phyloP scores from a whole-genome alignment of 768 basidiomycete species.

The Auriscalpium orientale region DNA sequence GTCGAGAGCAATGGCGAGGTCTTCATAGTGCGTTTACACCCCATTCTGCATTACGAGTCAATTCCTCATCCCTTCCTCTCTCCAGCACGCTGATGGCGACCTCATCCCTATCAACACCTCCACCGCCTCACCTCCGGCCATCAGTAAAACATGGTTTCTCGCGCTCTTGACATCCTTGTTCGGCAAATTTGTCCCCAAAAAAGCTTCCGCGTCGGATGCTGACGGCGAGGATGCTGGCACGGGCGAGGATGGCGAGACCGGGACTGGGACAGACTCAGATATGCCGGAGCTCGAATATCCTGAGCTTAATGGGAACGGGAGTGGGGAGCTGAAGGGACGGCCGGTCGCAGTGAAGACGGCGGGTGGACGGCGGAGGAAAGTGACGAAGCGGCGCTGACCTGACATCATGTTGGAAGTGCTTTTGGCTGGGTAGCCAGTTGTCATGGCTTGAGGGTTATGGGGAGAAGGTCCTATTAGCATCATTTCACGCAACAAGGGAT shows the following conservation, averaged over 20 bases:
- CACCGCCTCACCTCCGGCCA: background rate
- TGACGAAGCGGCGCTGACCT: background rate
- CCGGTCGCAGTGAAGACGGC: background rate
- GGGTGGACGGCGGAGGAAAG: background rate
- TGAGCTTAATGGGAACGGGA: background rate
- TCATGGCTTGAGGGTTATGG: too few relatives aligned
- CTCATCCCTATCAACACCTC: conserved; percentile 27
- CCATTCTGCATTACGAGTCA: conserved; percentile 1
- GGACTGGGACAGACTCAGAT: background rate
- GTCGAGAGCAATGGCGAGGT: conserved; percentile 65
- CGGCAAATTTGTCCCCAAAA: background rate
- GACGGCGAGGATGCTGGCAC: background rate
- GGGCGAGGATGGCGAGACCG: background rate
- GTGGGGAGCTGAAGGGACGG: background rate
- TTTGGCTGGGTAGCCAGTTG: too few relatives aligned
- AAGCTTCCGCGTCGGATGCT: background rate
- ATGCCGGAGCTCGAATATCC: background rate
- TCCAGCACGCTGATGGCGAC: conserved; percentile 55
- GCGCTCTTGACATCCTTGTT: background rate
- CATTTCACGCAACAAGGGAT: too few relatives aligned
- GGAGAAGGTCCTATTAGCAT: too few relatives aligned
- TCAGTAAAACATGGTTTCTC: background rate
- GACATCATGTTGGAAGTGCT: too few relatives aligned
- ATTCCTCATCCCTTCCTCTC: conserved; percentile 1
- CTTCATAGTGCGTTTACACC: conserved; percentile 52